Conservation (phyloP, 352 stramenopile species). For the Globisporangium radiosum region DNA sequence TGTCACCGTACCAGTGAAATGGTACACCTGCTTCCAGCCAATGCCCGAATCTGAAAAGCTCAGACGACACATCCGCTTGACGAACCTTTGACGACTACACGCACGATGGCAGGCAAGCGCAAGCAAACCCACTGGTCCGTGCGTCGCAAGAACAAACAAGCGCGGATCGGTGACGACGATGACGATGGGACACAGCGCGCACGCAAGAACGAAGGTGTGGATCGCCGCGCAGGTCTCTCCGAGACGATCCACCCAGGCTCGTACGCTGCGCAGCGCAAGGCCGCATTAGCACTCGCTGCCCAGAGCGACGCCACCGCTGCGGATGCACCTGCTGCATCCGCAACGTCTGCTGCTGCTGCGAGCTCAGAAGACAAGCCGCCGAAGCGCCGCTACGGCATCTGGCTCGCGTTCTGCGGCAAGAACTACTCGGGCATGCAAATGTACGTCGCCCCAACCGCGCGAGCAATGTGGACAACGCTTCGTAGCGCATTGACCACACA, state of each 20-base stretch:
- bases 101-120: slow-evolving; percentile 37
- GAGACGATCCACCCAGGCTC: slow-evolving; percentile 69
- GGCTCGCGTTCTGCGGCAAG: slow-evolving; percentile 86
- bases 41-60: not conserved
- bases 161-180: slow-evolving; percentile 22
- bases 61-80: not conserved
- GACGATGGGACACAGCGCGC: slow-evolving; percentile 4
- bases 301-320: not conserved
- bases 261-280: slow-evolving; percentile 49
- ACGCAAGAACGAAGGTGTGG: slow-evolving; percentile 17
- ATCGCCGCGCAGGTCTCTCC: slow-evolving; percentile 50
- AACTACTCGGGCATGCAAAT: slow-evolving; percentile 89
- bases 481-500: too few species aligned
- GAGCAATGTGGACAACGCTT: too few species aligned
- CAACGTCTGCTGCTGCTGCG: not conserved
- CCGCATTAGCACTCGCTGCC: slow-evolving; percentile 5
- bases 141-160: slow-evolving; percentile 73
- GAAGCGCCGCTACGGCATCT: slow-evolving; percentile 76
- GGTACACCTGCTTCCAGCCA: slow-evolving; percentile 1
- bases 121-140: slow-evolving; percentile 62
- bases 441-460: slow-evolving; percentile 18
- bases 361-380: slow-evolving; percentile 9
- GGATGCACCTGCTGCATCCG: not conserved
- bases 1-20: not conserved
- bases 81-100: too few species aligned